A percentile compares a stretch with the other conserved stretches of the same genome.
Evolutionary conservation across 352 stramenopile genomes (phyloP).

Genomic region (Pythium rhizo-oryzae): DNA sequence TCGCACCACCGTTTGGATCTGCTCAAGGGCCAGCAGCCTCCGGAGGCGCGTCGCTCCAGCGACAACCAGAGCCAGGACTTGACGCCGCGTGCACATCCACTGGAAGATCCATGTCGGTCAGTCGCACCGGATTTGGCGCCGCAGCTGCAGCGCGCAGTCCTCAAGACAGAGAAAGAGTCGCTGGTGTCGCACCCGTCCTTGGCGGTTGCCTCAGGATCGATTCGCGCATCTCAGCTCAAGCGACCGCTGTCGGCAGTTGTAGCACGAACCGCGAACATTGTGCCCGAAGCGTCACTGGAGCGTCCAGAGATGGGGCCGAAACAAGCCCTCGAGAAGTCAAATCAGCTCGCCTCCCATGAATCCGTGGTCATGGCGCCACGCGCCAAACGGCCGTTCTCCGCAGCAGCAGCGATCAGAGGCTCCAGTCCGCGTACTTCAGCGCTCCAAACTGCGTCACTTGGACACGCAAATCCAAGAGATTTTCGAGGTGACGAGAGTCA

Average conservation of each 20-base stretch:
- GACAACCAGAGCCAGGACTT: constrained; percentile 5
- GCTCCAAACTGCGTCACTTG: not conserved
- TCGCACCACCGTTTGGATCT: constrained; percentile 22
- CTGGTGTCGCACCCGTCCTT: not conserved
- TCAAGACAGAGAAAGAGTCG: not conserved
- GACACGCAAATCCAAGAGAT: not conserved
- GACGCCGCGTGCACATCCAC: not conserved
- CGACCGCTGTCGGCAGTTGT: constrained; percentile 19
- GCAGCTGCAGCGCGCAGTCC: constrained; percentile 10
- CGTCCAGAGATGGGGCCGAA: not conserved
- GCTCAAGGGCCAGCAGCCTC: not conserved
- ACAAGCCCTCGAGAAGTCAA: not conserved
- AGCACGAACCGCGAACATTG: not conserved
- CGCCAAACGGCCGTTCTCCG: constrained; percentile 21
- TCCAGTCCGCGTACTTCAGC: not conserved
- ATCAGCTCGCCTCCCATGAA: not conserved
- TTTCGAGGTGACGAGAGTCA: not conserved
- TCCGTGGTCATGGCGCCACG: not conserved
- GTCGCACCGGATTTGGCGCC: not conserved
- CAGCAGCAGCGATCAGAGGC: constrained; percentile 1
- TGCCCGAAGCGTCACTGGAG: not conserved
- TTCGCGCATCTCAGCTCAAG: constrained; percentile 5
- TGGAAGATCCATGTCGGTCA: too few relatives aligned
- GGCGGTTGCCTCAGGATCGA: not conserved
- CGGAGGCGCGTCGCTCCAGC: not conserved